These are phyloP conservation scores for Psilocybe tampanensis DNA, from an alignment of 768 basidiomycete genomes.

Conservation along the genomic window DNA sequence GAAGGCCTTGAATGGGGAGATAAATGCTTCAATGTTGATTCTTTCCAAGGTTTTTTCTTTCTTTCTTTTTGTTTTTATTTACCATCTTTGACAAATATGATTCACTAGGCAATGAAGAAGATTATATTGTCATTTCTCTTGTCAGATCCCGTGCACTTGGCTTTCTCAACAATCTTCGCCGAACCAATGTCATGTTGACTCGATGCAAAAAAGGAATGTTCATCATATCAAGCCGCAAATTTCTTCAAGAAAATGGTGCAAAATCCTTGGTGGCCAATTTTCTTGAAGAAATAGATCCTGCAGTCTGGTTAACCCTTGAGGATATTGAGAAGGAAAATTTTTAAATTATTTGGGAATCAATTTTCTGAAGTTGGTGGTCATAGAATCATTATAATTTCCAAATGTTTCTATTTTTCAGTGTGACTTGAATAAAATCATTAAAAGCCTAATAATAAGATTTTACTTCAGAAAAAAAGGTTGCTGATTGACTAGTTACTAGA, in stretches of 20 bases:
- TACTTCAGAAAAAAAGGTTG: neutral
- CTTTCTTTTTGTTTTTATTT: conserved; percentile 6
- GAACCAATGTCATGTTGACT: conserved; percentile 89
- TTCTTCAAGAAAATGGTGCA: conserved; percentile 58
- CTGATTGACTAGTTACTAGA: conserved; percentile 24
- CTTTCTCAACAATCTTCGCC: conserved; percentile 63
- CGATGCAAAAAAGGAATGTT: conserved; percentile 81
- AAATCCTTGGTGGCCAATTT: conserved; percentile 47
- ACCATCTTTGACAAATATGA: neutral
- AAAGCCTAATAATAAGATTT: too few species aligned
- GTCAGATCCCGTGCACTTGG: conserved; percentile 63
- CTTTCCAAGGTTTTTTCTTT: conserved; percentile 70
- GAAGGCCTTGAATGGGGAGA: conserved; percentile 61
- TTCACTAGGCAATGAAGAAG: conserved; percentile 76
- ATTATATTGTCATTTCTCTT: conserved; percentile 74
- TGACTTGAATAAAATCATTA: too few species aligned
- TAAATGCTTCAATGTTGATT: conserved; percentile 84
- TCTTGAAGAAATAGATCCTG: conserved; percentile 34
- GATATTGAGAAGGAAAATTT: conserved; percentile 40
- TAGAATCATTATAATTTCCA: too few species aligned
- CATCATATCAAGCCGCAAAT: conserved; percentile 64
- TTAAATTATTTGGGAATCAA: neutral
- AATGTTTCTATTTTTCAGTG: too few species aligned
- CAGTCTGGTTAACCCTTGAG: conserved; percentile 13
- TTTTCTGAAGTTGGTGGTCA: conserved; percentile 5